These are phyloP conservation scores for Ustilago esculenta DNA, from an alignment of 1,284 basidiomycete genomes.

Conservation along the genomic window DNA sequence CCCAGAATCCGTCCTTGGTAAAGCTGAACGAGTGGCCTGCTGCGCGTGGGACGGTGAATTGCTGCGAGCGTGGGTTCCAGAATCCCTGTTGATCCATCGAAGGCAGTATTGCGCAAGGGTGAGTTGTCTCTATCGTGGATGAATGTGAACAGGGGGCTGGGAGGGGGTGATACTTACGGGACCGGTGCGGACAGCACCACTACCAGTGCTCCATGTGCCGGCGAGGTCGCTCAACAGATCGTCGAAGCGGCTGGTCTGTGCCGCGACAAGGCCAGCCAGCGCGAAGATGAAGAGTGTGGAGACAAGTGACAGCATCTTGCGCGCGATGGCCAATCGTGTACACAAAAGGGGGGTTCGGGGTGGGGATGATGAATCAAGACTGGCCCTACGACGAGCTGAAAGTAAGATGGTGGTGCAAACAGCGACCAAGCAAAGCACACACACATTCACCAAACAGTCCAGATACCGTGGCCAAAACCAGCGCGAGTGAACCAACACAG, in stretches of 20 bases:
- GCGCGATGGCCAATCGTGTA: too few species aligned
- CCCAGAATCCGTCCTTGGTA: slow-evolving; percentile 29
- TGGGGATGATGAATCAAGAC: too few species aligned
- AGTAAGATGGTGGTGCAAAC: too few species aligned
- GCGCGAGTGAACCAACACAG: too few species aligned
- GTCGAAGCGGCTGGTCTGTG: slow-evolving; percentile 20
- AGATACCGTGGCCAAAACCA: too few species aligned
- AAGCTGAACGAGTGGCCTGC: slow-evolving; percentile 27
- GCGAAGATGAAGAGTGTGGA: slow-evolving; percentile 1
- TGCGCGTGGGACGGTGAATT: slow-evolving; percentile 18
- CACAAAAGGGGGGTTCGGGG: too few species aligned
- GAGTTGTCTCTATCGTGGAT: background rate
- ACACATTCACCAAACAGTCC: too few species aligned
- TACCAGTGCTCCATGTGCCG: slow-evolving; percentile 62
- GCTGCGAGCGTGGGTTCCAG: slow-evolving; percentile 28
- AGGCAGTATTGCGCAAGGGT: too few species aligned
- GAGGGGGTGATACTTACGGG: slow-evolving; percentile 28
- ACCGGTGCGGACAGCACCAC: slow-evolving; percentile 57
- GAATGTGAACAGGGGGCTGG: background rate
- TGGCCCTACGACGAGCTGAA: too few species aligned
- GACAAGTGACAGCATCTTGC: background rate
- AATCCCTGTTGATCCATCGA: slow-evolving; percentile 14
- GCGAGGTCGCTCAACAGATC: slow-evolving; percentile 11
- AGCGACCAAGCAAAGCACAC: too few species aligned
- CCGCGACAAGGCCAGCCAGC: slow-evolving; percentile 2